Conservation (phyloP, 2,329 filamentous ascomycete species). For the Colletotrichum cordylinicola region DNA sequence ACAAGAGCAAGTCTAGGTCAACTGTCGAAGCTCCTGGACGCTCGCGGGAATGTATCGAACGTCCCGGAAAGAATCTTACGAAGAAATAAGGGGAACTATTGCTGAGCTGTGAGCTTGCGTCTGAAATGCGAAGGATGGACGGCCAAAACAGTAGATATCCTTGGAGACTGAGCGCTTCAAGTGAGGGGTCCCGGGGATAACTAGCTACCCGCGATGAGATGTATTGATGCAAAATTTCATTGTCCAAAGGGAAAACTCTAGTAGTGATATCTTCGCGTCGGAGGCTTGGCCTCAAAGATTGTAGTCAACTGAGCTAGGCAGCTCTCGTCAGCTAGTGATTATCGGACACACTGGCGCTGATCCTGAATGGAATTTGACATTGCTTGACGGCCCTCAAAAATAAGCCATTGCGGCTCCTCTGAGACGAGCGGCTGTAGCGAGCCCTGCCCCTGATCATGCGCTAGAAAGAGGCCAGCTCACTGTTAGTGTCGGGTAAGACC, state of each 20-base stretch:
- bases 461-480: background rate
- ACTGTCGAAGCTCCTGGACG: fast-evolving
- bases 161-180: background rate
- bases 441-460: background rate
- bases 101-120: background rate
- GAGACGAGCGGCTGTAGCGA: background rate
- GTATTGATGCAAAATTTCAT: background rate
- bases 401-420: background rate
- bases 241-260: background rate
- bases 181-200: fast-evolving
- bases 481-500: background rate
- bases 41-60: background rate
- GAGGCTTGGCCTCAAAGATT: background rate
- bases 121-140: background rate
- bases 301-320: background rate
- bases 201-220: background rate
- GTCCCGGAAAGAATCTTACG: background rate
- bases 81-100: background rate
- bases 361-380: background rate
- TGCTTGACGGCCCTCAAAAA: background rate
- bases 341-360: background rate
- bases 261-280: fast-evolving
- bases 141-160: background rate
- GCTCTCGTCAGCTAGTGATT: background rate
- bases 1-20: background rate